These are phyloP conservation scores for Rhizophagus sp. DNA, from an alignment of 192 early-diverging fungal species.

Conservation along the genomic window DNA sequence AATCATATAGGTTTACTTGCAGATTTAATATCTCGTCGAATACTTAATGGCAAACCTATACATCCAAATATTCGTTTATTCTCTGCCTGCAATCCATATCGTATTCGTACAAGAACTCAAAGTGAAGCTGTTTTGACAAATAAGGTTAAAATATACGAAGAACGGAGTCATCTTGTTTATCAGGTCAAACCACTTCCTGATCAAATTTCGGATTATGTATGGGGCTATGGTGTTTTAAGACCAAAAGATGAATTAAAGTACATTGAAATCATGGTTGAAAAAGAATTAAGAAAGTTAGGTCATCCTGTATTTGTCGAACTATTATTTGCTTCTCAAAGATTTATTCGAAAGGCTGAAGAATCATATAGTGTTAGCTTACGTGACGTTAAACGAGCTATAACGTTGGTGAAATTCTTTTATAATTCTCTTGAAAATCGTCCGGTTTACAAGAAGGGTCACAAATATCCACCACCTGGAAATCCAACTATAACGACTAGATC, in stretches of 20 bases:
- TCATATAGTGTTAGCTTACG: constrained; percentile 23
- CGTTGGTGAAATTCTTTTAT: not conserved
- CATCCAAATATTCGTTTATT: not conserved
- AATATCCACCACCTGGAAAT: not conserved
- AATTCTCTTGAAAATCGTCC: not conserved
- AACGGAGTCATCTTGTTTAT: not conserved
- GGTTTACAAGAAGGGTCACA: not conserved
- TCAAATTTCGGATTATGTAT: constrained; percentile 4
- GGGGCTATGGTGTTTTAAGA: not conserved
- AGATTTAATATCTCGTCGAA: not conserved
- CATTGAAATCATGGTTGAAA: not conserved
- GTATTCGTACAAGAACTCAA: not conserved
- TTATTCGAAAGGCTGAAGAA: constrained; percentile 22
- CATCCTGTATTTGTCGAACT: not conserved
- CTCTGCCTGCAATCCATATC: not conserved
- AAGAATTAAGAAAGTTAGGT: not conserved
- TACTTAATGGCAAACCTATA: not conserved
- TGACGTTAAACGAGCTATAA: constrained; percentile 27
- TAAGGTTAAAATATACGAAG: not conserved
- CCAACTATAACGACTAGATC: not conserved
- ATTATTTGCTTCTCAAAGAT: constrained; percentile 25
- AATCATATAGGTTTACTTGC: not conserved
- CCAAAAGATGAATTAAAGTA: not conserved
- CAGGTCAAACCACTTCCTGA: constrained; percentile 10
- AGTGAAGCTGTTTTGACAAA: not conserved